phyloP scores from a whole-genome alignment of 2,329 filamentous ascomycete genomes.

The Clonostachys chloroleuca region DNA sequence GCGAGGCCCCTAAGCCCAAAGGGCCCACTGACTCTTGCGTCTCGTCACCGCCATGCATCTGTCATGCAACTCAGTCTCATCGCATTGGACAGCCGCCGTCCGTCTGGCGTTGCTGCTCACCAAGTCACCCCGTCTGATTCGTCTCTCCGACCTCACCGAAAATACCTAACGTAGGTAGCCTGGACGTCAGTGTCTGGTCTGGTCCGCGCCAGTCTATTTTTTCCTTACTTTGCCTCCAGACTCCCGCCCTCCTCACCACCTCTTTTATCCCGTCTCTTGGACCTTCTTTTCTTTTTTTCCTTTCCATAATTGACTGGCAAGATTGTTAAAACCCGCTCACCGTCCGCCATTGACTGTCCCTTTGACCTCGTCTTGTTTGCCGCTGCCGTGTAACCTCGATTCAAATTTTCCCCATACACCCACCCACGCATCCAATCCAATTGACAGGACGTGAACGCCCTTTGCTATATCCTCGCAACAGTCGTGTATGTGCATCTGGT shows the following conservation, averaged over 20 bases:
- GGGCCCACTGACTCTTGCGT: background rate
- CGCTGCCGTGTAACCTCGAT: no score
- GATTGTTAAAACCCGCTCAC: no score
- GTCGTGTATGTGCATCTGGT: no score
- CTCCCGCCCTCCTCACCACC: slow-evolving; percentile 1
- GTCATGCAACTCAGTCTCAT: background rate
- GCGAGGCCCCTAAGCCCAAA: background rate
- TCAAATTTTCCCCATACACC: no score
- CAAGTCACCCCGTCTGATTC: no score
- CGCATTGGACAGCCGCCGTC: slow-evolving; percentile 1
- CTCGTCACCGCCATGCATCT: slow-evolving; percentile 1
- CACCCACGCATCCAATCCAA: no score
- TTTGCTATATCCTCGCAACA: no score
- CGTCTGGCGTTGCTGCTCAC: background rate
- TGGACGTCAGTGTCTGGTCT: background rate
- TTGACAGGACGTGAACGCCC: no score
- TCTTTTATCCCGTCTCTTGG: slow-evolving; percentile 6
- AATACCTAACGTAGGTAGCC: background rate
- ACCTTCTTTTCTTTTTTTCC: slow-evolving; percentile 5
- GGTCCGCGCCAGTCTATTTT: slow-evolving; percentile 3
- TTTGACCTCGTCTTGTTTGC: no score
- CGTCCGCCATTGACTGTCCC: no score
- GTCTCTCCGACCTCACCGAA: slow-evolving; percentile 13
- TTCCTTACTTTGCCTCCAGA: slow-evolving; percentile 2
- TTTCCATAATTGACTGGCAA: background rate